Conservation (phyloP, 129 eudicot genomes). For the Oenanthe sinensis region DNA sequence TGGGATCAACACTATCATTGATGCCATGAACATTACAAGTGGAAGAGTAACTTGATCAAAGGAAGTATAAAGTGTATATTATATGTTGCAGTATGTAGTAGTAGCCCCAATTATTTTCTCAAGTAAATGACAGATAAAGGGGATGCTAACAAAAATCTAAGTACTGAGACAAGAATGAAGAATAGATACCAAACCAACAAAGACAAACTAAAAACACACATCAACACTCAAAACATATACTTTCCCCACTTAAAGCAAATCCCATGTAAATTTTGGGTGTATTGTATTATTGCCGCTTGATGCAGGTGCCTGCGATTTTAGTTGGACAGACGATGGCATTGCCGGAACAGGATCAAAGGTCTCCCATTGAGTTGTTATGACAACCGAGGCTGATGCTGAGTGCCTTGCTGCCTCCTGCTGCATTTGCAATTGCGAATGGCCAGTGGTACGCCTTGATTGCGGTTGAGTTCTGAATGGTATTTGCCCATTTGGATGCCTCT, state of each 20-base stretch:
- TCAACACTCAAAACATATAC: conserved; percentile 33
- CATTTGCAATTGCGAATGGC: conserved; percentile 23
- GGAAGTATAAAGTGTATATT: conserved; percentile 1
- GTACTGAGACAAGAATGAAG: conserved; percentile 65
- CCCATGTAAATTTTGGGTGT: conserved; percentile 63
- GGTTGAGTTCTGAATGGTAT: conserved; percentile 27
- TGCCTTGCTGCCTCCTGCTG: conserved; percentile 33
- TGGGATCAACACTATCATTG: not conserved
- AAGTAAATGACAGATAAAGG: conserved; percentile 21
- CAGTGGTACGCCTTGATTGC: conserved; percentile 45
- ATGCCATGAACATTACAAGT: not conserved
- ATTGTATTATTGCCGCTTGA: conserved; percentile 16
- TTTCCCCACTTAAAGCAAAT: conserved; percentile 31
- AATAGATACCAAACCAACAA: conserved; percentile 48
- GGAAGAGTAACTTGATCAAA: not conserved
- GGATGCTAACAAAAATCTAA: conserved; percentile 39
- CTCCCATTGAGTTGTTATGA: conserved; percentile 88
- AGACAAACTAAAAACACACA: conserved; percentile 27
- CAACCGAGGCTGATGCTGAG: conserved; percentile 46
- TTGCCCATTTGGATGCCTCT: conserved; percentile 24
- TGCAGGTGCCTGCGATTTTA: conserved; percentile 27
- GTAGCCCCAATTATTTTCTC: conserved; percentile 31
- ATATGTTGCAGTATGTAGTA: conserved; percentile 14
- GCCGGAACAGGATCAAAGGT: conserved; percentile 60
- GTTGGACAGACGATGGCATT: conserved; percentile 22